Conservation (phyloP, 1,139 yeast species). For the Taiozyma sp. region DNA sequence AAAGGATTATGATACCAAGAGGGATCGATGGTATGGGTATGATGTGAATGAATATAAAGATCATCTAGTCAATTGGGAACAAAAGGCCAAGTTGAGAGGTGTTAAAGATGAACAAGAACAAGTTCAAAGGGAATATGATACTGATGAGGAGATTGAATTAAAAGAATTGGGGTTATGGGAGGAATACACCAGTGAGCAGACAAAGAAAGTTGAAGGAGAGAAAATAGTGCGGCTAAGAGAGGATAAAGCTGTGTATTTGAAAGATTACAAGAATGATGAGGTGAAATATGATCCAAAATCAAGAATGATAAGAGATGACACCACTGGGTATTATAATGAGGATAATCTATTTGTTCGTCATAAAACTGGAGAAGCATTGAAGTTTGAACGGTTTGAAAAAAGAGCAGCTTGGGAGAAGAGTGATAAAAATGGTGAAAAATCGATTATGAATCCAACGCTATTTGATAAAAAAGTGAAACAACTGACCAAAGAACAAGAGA, state of each 20-base stretch:
- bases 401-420: slow-evolving; percentile 46
- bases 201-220: slow-evolving; percentile 18
- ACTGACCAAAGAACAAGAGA: slow-evolving; percentile 5
- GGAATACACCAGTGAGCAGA: slow-evolving; percentile 2
- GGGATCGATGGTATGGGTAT: slow-evolving; percentile 79
- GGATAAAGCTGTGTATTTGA: slow-evolving; percentile 35
- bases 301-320: slow-evolving; percentile 40
- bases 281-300: slow-evolving; percentile 52
- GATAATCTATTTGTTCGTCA: slow-evolving; percentile 48
- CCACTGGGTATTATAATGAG: slow-evolving; percentile 44
- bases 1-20: slow-evolving; percentile 56
- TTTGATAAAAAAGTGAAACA: slow-evolving; percentile 18
- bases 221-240: slow-evolving; percentile 31
- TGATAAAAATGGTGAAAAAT: slow-evolving; percentile 16
- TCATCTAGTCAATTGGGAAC: slow-evolving; percentile 43
- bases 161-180: slow-evolving; percentile 40
- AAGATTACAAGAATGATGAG: slow-evolving; percentile 25
- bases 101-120: slow-evolving; percentile 8
- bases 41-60: slow-evolving; percentile 53
- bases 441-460: slow-evolving; percentile 21
- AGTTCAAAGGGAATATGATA: slow-evolving; percentile 18
- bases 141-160: slow-evolving; percentile 33
- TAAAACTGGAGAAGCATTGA: slow-evolving; percentile 45
- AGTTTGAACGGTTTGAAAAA: slow-evolving; percentile 38
- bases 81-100: slow-evolving; percentile 21